These are phyloP conservation scores for Striga asiatica DNA, from an alignment of 257 asterid genomes.

Conservation along the genomic window DNA sequence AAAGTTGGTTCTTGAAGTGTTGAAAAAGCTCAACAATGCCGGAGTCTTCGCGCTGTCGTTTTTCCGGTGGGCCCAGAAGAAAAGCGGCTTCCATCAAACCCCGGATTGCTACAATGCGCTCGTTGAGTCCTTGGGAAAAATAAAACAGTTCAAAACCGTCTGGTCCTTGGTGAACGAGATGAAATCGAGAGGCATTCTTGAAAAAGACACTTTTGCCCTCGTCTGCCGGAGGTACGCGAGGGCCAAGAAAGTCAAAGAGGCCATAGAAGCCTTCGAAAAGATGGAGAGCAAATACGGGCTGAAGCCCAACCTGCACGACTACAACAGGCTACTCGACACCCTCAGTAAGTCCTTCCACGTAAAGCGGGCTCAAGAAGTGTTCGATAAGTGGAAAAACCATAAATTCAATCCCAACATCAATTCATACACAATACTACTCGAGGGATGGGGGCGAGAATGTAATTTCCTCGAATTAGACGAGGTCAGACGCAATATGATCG, in stretches of 20 bases:
- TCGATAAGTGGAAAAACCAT: constrained; percentile 49
- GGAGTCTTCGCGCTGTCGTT: constrained; percentile 57
- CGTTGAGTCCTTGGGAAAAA: constrained; percentile 68
- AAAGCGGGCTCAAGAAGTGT: constrained; percentile 57
- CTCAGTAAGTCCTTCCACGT: constrained; percentile 58
- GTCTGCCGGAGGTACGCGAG: constrained; percentile 71
- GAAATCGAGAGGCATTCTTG: constrained; percentile 36
- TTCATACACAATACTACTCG: constrained; percentile 55
- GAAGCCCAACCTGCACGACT: constrained; percentile 47
- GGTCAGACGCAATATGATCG: constrained; percentile 66
- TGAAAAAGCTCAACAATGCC: constrained; percentile 56
- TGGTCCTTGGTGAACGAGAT: constrained; percentile 69
- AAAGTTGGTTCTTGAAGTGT: constrained; percentile 40
- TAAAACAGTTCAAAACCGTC: constrained; percentile 67
- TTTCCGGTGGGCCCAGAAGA: constrained; percentile 78
- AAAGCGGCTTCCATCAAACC: constrained; percentile 21
- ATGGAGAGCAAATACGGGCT: constrained; percentile 68
- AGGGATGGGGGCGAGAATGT: constrained; percentile 71
- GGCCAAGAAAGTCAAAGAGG: constrained; percentile 59
- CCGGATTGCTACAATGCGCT: constrained; percentile 55
- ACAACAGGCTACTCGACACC: constrained; percentile 67
- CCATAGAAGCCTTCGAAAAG: constrained; percentile 57
- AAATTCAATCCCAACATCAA: constrained; percentile 48
- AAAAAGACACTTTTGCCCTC: constrained; percentile 51
- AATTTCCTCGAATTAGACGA: constrained; percentile 51